A percentile compares a stretch with the other conserved stretches of the same genome.
phyloP scores from a whole-genome alignment of 768 basidiomycete genomes.

The Tulasnella sp. region DNA sequence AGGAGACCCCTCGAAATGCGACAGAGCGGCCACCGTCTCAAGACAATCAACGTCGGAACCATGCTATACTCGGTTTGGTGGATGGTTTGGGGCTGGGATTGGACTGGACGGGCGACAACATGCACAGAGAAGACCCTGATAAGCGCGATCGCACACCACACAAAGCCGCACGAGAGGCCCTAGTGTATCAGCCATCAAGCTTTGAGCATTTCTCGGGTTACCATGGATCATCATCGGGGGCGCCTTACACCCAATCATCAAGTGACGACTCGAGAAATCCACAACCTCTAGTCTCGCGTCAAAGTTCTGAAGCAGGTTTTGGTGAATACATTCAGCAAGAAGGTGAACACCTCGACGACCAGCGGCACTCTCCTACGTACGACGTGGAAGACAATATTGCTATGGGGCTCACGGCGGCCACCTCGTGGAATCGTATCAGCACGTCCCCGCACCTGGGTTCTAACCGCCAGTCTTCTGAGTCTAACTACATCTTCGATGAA shows the following conservation, averaged over 20 bases:
- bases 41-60: too few relatives aligned
- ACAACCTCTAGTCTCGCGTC: too few relatives aligned
- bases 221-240: not conserved
- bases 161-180: not conserved
- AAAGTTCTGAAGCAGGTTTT: not conserved
- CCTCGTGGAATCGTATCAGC: not conserved
- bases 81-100: slow-evolving; percentile 3
- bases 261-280: not conserved
- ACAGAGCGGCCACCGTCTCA: too few relatives aligned
- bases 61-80: not conserved
- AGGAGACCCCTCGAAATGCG: not conserved
- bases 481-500: not conserved
- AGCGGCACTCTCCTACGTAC: not conserved
- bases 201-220: too few relatives aligned
- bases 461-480: not conserved
- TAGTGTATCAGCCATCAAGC: not conserved
- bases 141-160: not conserved
- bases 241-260: not conserved
- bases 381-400: not conserved
- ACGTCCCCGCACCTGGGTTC: not conserved
- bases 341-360: not conserved
- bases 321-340: not conserved
- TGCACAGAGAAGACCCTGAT: not conserved
- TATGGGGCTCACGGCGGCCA: not conserved
- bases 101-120: not conserved